Evolutionary conservation across 2,329 filamentous ascomycete genomes (phyloP).

Genomic region (Beauveria medogensis): DNA sequence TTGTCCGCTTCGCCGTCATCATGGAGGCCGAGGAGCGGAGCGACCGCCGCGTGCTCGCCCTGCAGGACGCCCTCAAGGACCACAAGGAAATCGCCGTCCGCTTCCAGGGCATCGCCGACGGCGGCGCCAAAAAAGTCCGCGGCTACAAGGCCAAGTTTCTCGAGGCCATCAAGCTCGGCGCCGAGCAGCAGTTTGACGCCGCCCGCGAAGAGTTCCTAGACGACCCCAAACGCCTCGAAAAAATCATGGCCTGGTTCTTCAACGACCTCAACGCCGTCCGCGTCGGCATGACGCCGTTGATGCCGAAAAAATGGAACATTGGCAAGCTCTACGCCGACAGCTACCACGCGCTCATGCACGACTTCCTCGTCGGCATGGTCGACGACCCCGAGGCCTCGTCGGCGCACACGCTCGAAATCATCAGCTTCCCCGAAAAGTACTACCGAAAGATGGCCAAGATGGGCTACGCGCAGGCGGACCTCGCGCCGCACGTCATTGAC

Average conservation of each 20-base stretch:
- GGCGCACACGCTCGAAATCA: slow-evolving; percentile 80
- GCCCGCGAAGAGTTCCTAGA: slow-evolving; percentile 69
- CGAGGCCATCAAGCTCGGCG: slow-evolving; percentile 65
- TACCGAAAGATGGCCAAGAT: slow-evolving; percentile 93
- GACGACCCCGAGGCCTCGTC: slow-evolving; percentile 80
- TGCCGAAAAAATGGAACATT: slow-evolving; percentile 96
- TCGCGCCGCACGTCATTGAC: slow-evolving; percentile 81
- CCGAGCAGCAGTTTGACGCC: slow-evolving; percentile 64
- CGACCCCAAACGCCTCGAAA: slow-evolving; percentile 76
- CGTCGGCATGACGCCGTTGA: slow-evolving; percentile 80
- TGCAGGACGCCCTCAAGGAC: slow-evolving; percentile 91
- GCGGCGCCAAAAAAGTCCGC: slow-evolving; percentile 81
- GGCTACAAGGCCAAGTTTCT: slow-evolving; percentile 97
- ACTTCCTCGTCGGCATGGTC: slow-evolving; percentile 76
- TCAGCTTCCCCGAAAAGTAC: slow-evolving; percentile 94
- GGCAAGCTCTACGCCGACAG: slow-evolving; percentile 82
- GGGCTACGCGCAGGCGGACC: slow-evolving; percentile 66
- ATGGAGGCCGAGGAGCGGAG: slow-evolving; percentile 96
- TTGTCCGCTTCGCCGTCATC: slow-evolving; percentile 84
- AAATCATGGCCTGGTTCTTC: slow-evolving; percentile 92
- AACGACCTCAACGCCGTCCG: slow-evolving; percentile 95
- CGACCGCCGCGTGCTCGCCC: slow-evolving; percentile 79
- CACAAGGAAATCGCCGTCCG: slow-evolving; percentile 89
- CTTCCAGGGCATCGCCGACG: slow-evolving; percentile 92
- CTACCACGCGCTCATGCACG: slow-evolving; percentile 93